Evolutionary conservation across 768 basidiomycete genomes (phyloP).

Genomic region (Leucocoprinus sp.): DNA sequence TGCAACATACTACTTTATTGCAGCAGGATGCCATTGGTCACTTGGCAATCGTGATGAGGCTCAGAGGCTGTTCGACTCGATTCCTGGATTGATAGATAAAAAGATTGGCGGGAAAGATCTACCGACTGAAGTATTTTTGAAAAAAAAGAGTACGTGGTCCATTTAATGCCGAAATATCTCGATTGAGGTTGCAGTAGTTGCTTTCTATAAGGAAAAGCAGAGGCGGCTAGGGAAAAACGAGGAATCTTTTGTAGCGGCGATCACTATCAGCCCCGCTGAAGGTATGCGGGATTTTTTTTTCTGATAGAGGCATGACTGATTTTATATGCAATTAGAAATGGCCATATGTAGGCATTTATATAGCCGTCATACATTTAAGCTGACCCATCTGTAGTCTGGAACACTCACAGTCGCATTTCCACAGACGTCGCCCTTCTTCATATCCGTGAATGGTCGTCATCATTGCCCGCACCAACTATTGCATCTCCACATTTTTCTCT

Average conservation of each 20-base stretch:
- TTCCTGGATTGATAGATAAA: slow-evolving; percentile 53
- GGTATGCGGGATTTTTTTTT: slow-evolving; percentile 30
- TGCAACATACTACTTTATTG: slow-evolving; percentile 70
- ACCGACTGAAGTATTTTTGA: slow-evolving; percentile 70
- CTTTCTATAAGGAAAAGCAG: slow-evolving; percentile 69
- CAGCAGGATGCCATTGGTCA: slow-evolving; percentile 66
- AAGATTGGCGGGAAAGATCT: slow-evolving; percentile 61
- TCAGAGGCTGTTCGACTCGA: slow-evolving; percentile 49
- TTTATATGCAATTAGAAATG: slow-evolving; percentile 38
- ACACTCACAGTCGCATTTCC: slow-evolving; percentile 58
- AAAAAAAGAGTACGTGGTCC: slow-evolving; percentile 54
- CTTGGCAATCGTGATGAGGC: slow-evolving; percentile 48
- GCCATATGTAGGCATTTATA: slow-evolving; percentile 49
- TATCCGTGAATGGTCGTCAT: slow-evolving; percentile 40
- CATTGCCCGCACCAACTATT: slow-evolving; percentile 34
- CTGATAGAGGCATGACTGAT: background rate
- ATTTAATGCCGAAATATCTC: background rate
- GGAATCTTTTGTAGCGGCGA: slow-evolving; percentile 39
- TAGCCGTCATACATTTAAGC: background rate
- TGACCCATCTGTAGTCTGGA: slow-evolving; percentile 54
- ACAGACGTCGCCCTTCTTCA: slow-evolving; percentile 47
- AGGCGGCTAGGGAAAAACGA: slow-evolving; percentile 43
- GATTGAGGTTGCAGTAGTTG: slow-evolving; percentile 41
- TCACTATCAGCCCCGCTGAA: slow-evolving; percentile 65
- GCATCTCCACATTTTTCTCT: slow-evolving; percentile 2